Percentiles rank a stretch among this genome's conserved stretches.
Conservation (phyloP, 495 filamentous ascomycete species). For the Delitschia confertaspora region DNA sequence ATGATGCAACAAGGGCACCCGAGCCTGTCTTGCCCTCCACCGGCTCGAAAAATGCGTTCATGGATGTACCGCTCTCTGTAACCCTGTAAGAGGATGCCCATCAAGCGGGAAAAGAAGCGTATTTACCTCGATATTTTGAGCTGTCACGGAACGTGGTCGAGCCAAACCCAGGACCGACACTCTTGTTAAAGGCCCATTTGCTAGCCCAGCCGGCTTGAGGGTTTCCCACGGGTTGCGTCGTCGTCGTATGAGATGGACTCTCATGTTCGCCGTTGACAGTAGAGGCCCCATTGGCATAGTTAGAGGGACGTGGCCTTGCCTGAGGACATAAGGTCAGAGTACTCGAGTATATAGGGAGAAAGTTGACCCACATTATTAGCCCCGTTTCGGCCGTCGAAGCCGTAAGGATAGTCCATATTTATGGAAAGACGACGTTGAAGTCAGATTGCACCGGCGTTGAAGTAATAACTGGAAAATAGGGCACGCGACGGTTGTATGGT, state of each 20-base stretch:
- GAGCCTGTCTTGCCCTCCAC: constrained; percentile 54
- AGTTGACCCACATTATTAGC: constrained; percentile 22
- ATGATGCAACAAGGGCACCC: constrained; percentile 54
- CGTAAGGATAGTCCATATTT: too few relatives aligned
- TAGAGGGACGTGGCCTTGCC: constrained; percentile 14
- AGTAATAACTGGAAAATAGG: neutral
- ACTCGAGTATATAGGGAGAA: too few relatives aligned
- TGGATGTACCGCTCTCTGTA: constrained; percentile 21
- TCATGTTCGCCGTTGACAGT: constrained; percentile 17
- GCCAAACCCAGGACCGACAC: constrained; percentile 43
- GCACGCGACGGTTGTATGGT: constrained; percentile 1
- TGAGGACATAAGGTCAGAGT: constrained; percentile 13
- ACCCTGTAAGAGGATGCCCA: neutral
- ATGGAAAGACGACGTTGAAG: too few relatives aligned
- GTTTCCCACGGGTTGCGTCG: constrained; percentile 41
- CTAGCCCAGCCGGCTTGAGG: constrained; percentile 45
- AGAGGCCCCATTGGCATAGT: constrained; percentile 10
- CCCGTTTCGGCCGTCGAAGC: constrained; percentile 14
- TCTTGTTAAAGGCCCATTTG: constrained; percentile 55
- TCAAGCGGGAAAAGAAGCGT: constrained; percentile 3
- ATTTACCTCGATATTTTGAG: constrained; percentile 40
- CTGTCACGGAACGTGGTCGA: constrained; percentile 33
- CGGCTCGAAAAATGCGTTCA: constrained; percentile 30
- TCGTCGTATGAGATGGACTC: constrained; percentile 27
- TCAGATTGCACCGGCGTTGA: too few relatives aligned